phyloP scores from a whole-genome alignment of 2,329 filamentous ascomycete species.

The Claviceps digitariae region DNA sequence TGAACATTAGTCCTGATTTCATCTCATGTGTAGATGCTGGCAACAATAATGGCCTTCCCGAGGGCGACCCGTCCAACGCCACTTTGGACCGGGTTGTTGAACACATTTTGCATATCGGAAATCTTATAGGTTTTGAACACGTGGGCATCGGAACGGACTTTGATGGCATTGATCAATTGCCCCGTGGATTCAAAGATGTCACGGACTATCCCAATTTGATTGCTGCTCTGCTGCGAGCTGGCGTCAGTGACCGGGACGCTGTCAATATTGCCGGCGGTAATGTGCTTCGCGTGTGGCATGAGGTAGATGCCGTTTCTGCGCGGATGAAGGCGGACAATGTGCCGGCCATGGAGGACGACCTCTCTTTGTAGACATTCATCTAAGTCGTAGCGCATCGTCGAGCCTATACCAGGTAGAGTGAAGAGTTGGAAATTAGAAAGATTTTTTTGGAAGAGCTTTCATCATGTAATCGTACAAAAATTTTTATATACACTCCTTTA shows the following conservation, averaged over 20 bases:
- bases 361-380: neutral
- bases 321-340: slow-evolving; percentile 47
- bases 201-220: slow-evolving; percentile 70
- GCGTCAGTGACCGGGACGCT: slow-evolving; percentile 61
- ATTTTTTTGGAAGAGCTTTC: neutral
- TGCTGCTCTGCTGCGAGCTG: slow-evolving; percentile 57
- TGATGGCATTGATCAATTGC: slow-evolving; percentile 58
- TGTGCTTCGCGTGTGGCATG: slow-evolving; percentile 69
- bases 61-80: slow-evolving; percentile 51
- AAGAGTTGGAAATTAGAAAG: neutral
- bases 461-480: slow-evolving; percentile 14
- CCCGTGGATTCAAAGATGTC: slow-evolving; percentile 70
- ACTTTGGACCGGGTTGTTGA: slow-evolving; percentile 66
- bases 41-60: slow-evolving; percentile 50
- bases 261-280: slow-evolving; percentile 69
- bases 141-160: slow-evolving; percentile 86
- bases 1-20: slow-evolving; percentile 78
- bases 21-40: slow-evolving; percentile 56
- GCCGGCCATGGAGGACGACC: slow-evolving; percentile 35
- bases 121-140: slow-evolving; percentile 72
- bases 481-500: slow-evolving; percentile 20
- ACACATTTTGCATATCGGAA: slow-evolving; percentile 73
- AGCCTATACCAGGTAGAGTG: neutral
- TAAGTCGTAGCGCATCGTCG: neutral
- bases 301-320: slow-evolving; percentile 58